Conservation (phyloP, 345 rosid genomes). For the Odontarrhena argentea region DNA sequence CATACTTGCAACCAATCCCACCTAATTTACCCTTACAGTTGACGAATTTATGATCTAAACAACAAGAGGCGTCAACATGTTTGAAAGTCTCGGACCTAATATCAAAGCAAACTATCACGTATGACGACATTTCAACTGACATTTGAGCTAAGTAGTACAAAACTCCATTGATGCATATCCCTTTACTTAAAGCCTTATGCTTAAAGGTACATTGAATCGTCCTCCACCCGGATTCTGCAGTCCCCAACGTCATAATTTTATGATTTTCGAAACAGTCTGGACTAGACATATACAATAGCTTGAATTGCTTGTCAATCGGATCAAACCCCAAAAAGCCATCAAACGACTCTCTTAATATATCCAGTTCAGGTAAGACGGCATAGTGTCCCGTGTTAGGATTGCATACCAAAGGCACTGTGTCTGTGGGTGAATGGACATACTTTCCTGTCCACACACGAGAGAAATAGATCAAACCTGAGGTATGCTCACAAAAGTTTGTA, state of each 20-base stretch:
- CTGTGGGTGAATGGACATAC: too few relatives aligned
- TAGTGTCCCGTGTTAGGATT: not conserved
- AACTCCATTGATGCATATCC: conserved; percentile 1
- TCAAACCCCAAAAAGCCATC: not conserved
- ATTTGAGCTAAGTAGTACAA: not conserved
- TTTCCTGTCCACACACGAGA: too few relatives aligned
- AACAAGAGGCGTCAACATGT: not conserved
- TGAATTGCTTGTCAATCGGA: conserved; percentile 22
- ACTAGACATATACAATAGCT: not conserved
- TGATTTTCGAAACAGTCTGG: not conserved
- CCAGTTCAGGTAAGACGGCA: not conserved
- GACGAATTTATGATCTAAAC: not conserved
- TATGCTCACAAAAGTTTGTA: too few relatives aligned
- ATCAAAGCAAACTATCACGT: too few relatives aligned
- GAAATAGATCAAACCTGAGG: conserved; percentile 11
- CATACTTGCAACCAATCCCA: not conserved
- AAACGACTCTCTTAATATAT: not conserved
- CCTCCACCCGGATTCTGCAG: not conserved
- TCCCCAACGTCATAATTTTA: not conserved
- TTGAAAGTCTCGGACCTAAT: not conserved
- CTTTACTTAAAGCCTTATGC: not conserved
- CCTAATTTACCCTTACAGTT: conserved; percentile 6
- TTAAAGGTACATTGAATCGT: not conserved
- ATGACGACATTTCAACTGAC: too few relatives aligned
- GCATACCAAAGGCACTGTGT: not conserved